These are phyloP conservation scores for Puccinia novopanici DNA, from an alignment of 1,284 basidiomycete species.

Conservation along the genomic window DNA sequence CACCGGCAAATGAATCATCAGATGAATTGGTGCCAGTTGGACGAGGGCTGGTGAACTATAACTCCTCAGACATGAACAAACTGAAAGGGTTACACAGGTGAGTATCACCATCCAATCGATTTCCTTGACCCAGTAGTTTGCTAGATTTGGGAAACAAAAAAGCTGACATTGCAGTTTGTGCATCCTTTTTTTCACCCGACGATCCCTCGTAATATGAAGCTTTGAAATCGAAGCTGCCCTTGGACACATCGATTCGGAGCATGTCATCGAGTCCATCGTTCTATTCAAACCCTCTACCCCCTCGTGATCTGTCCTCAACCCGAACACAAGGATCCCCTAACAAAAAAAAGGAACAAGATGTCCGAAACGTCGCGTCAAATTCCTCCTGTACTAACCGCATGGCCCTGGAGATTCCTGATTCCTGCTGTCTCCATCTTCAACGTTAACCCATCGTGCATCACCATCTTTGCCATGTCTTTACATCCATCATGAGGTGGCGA, in stretches of 20 bases:
- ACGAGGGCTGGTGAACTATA: conserved; percentile 91
- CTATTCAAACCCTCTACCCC: conserved; percentile 27
- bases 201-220: conserved; percentile 61
- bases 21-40: conserved; percentile 87
- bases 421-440: too few relatives aligned
- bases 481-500: too few relatives aligned
- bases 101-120: conserved; percentile 54
- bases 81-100: conserved; percentile 90
- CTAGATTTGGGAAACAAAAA: background rate
- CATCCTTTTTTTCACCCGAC: conserved; percentile 8
- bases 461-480: too few relatives aligned
- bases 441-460: too few relatives aligned
- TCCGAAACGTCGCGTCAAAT: too few relatives aligned
- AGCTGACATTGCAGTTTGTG: background rate
- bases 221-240: conserved; percentile 77
- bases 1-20: conserved; percentile 61
- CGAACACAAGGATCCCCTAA: background rate
- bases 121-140: background rate
- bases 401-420: too few relatives aligned
- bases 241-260: conserved; percentile 92
- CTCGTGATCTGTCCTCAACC: background rate
- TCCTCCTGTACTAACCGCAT: too few relatives aligned
- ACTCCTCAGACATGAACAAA: conserved; percentile 82
- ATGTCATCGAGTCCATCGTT: conserved; percentile 73
- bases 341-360: too few relatives aligned